Evolutionary conservation across 2,329 filamentous ascomycete genomes (phyloP).

Genomic region (Fusarium oligoseptatum): DNA sequence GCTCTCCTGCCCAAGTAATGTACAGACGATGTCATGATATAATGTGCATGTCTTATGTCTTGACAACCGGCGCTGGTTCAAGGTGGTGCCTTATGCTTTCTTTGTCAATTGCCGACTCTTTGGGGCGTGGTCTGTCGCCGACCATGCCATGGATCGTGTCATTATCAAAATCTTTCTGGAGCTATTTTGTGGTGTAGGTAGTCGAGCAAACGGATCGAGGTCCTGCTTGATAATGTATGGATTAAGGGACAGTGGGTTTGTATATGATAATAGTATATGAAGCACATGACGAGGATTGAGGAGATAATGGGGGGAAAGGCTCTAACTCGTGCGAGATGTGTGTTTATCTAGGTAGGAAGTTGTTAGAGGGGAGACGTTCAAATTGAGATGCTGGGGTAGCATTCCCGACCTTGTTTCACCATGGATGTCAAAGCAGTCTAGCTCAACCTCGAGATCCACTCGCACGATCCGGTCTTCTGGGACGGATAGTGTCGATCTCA

Average conservation of each 20-base stretch:
- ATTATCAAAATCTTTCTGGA: background rate
- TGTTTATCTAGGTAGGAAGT: background rate
- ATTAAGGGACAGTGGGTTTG: background rate
- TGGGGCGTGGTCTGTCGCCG: background rate
- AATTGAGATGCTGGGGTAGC: conserved; percentile 3
- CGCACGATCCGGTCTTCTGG: background rate
- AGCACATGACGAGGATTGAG: background rate
- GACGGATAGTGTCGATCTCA: background rate
- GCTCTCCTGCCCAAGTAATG: conserved; percentile 28
- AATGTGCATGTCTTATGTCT: background rate
- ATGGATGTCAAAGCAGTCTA: background rate
- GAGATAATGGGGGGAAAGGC: background rate
- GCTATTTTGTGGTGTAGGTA: background rate
- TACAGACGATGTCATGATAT: conserved; percentile 3
- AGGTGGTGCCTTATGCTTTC: background rate
- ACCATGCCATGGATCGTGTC: background rate
- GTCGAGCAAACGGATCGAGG: background rate
- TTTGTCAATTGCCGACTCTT: background rate
- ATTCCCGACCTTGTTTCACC: background rate
- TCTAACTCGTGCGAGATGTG: background rate
- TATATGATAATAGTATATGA: conserved; percentile 12
- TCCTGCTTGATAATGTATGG: conserved; percentile 2
- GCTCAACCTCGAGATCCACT: background rate
- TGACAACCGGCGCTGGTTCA: conserved; percentile 1
- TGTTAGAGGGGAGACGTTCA: conserved; percentile 1